A percentile compares a stretch with the other conserved stretches of the same genome.
Evolutionary conservation across 257 asterid genomes (phyloP).

Genomic region (Solanum ossicruentum): DNA sequence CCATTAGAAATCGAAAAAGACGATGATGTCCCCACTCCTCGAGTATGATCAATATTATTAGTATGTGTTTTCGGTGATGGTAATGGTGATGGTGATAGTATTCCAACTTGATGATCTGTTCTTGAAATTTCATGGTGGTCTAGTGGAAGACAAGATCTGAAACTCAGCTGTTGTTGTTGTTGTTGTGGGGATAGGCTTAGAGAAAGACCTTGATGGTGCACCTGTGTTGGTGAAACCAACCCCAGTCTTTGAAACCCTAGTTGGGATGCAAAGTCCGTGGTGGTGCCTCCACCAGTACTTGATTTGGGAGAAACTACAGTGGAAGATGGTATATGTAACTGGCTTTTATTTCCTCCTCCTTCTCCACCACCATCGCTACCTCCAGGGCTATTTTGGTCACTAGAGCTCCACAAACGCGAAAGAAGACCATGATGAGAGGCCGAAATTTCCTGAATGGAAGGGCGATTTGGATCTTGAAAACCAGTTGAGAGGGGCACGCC

Average conservation of each 20-base stretch:
- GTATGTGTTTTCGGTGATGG: not conserved
- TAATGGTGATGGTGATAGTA: slow-evolving; percentile 6
- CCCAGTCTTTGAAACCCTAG: not conserved
- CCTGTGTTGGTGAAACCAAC: not conserved
- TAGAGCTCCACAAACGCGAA: not conserved
- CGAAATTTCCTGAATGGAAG: not conserved
- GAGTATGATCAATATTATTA: not conserved
- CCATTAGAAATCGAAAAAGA: slow-evolving; percentile 10
- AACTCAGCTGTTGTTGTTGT: slow-evolving; percentile 14
- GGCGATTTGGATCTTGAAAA: not conserved
- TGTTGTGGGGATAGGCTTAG: slow-evolving; percentile 39
- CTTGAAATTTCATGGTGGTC: slow-evolving; percentile 2
- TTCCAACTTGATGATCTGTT: slow-evolving; percentile 1
- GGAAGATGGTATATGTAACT: slow-evolving; percentile 5
- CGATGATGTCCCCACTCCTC: slow-evolving; percentile 10
- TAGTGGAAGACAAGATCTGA: slow-evolving; percentile 6
- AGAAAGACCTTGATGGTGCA: slow-evolving; percentile 35
- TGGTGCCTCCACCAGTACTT: not conserved
- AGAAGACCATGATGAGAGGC: not conserved
- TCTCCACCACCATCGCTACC: not conserved
- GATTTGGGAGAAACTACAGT: not conserved
- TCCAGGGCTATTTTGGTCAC: not conserved
- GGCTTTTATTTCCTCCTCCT: slow-evolving; percentile 1
- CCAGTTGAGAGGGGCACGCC: slow-evolving; percentile 20
- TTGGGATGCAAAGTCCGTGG: slow-evolving; percentile 9